Conservation (phyloP, 768 basidiomycete species). For the Hypholoma fasciculare region DNA sequence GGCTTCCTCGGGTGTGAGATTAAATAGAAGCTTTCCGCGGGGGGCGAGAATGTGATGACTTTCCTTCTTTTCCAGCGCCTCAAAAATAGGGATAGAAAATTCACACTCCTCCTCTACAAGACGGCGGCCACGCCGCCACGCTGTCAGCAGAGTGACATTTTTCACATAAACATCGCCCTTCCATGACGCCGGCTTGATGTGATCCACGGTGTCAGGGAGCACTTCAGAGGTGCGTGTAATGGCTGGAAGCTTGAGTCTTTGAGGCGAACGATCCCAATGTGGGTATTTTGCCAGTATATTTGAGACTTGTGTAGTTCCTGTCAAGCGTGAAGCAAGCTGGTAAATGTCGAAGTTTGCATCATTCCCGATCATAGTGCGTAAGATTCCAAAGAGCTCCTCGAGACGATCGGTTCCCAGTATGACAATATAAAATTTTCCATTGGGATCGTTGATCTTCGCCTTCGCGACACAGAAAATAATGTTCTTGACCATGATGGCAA, state of each 20-base stretch:
- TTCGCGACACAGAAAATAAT: constrained; percentile 28
- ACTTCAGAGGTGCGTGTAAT: constrained; percentile 20
- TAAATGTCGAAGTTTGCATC: constrained; percentile 26
- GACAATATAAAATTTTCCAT: constrained; percentile 31
- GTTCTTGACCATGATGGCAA: constrained; percentile 26
- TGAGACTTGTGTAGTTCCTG: constrained; percentile 28
- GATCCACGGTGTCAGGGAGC: constrained; percentile 25
- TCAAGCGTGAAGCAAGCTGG: constrained; percentile 26
- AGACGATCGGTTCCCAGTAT: constrained; percentile 37
- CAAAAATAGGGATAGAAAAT: constrained; percentile 11
- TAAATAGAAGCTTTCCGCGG: too few relatives aligned
- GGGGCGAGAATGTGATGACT: constrained; percentile 1
- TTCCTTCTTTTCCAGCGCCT: constrained; percentile 16
- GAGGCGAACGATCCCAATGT: constrained; percentile 36
- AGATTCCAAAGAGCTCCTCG: constrained; percentile 33
- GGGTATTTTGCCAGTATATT: constrained; percentile 36
- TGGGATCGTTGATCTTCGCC: constrained; percentile 29
- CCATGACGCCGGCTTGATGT: constrained; percentile 37
- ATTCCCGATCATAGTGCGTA: constrained; percentile 33
- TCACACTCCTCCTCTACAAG: constrained; percentile 14
- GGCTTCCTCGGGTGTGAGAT: too few relatives aligned
- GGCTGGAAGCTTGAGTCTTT: constrained; percentile 29
- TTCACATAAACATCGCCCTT: constrained; percentile 26
- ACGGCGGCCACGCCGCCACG: constrained; percentile 29
- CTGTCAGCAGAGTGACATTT: constrained; percentile 24